These are phyloP conservation scores for Conticribra guillardii DNA, from an alignment of 108 stramenopile genomes.

Conservation along the genomic window DNA sequence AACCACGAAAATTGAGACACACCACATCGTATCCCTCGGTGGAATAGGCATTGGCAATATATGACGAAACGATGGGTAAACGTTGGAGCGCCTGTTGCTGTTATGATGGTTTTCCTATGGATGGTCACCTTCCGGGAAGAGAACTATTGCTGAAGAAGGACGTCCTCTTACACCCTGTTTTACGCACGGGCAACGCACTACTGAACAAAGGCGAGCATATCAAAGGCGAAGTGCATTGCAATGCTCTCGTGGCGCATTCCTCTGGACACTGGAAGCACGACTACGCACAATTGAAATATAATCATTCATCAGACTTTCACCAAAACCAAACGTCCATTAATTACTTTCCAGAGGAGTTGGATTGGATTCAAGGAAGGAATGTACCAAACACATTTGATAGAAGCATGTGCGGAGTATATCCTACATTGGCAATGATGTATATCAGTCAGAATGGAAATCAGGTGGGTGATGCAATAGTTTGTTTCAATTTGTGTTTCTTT, in stretches of 20 bases:
- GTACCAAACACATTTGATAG: not conserved
- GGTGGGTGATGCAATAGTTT: not conserved
- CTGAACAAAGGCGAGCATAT: not conserved
- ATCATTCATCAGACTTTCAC: not conserved
- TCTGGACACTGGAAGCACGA: not conserved
- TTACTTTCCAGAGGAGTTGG: constrained; percentile 4
- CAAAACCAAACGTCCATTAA: no score
- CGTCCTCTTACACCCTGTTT: no score
- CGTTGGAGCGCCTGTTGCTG: no score
- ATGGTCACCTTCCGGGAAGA: no score
- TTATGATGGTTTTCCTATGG: no score
- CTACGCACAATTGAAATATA: not conserved
- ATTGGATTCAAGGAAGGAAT: constrained; percentile 4
- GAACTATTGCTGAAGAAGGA: no score
- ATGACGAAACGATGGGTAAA: no score
- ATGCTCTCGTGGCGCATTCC: not conserved
- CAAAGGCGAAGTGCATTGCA: no score
- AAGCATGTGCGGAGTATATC: not conserved
- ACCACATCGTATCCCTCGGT: no score
- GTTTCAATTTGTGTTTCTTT: not conserved
- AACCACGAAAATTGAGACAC: no score
- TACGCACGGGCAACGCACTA: no score
- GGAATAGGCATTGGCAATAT: no score
- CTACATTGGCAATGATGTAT: not conserved
- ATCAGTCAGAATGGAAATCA: not conserved